Conservation (phyloP, 2,329 filamentous ascomycete species). For the Ophiostoma ulmi region DNA sequence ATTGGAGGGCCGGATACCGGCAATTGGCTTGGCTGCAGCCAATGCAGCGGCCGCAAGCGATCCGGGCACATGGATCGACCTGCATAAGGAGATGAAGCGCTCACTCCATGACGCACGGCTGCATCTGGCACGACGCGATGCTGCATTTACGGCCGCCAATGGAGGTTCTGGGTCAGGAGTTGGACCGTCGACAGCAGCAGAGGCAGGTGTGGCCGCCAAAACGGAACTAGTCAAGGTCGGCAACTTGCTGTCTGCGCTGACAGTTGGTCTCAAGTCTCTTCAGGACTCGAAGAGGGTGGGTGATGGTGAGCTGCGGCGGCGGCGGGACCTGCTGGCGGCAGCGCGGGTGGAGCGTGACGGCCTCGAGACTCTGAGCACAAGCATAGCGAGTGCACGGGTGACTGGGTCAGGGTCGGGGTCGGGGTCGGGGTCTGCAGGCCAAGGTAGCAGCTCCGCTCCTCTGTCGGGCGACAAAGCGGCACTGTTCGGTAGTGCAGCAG, state of each 20-base stretch:
- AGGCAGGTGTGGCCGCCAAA: constrained; percentile 70
- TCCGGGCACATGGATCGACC: constrained; percentile 69
- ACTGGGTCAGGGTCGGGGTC: constrained; percentile 34
- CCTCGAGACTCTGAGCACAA: constrained; percentile 66
- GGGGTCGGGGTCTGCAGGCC: constrained; percentile 36
- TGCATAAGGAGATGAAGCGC: constrained; percentile 67
- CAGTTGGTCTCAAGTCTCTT: constrained; percentile 58
- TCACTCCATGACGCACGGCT: constrained; percentile 63
- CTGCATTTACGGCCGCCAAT: constrained; percentile 39
- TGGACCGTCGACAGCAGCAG: constrained; percentile 37
- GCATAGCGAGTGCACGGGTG: constrained; percentile 43
- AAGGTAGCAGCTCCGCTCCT: constrained; percentile 43
- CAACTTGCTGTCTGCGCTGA: constrained; percentile 57
- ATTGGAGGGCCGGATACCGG: constrained; percentile 35
- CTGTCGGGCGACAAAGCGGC: constrained; percentile 46
- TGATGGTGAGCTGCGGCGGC: constrained; percentile 67
- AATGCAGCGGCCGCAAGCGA: constrained; percentile 48
- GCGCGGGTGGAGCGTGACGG: constrained; percentile 70
- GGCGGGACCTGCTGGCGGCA: constrained; percentile 64
- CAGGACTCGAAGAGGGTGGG: constrained; percentile 55
- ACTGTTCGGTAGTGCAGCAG: constrained; percentile 40
- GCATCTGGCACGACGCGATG: constrained; percentile 63
- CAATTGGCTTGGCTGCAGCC: constrained; percentile 36
- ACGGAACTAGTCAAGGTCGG: constrained; percentile 64
- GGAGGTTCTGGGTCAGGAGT: not conserved